Base-by-base conservation (phyloP, 140 eudicot species). In the Flaveria floridana region DNA sequence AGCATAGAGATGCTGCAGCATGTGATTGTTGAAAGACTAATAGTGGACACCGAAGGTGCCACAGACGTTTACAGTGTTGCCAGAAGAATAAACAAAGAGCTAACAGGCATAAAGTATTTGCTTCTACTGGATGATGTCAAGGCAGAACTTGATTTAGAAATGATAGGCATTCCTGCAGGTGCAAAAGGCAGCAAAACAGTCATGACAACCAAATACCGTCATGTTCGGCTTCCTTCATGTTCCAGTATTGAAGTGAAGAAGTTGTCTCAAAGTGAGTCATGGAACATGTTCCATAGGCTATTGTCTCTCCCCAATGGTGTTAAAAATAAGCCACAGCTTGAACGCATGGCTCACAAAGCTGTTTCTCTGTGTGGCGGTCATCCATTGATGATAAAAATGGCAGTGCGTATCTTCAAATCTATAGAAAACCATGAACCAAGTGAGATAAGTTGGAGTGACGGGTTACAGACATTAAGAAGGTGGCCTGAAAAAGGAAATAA, bases 61-160 rank as follows among this genome's bases (percentile, higher is more conserved):
- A 26, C 53, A 44, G 67, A 63, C 18, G 71, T 47, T 37, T 19
- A 47, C 6, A 41, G 55, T 15, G 51, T 74, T 10, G 80, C 78
- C 1, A 14, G 75, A 16, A 37, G 16, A 62, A 59, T 73, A 74
- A 66, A 21, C 28, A 52, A 48, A 6, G 63, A 50, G 13, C 72
- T 78, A 21, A 59, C 75, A 58, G 72, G 62, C 2, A 63, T 67
- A 41, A 83, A 70, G 77, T 82, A 18, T 42, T 62, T 83, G 78
- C 73, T 83, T 15, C 76, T 83, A 2, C 39, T 83, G n/a, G 84
- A 79, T 83, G 83, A 74, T 25, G 84, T 83, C 15, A 73, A 30
- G 14, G 25, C 48, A 10, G 74, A 62, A 9, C 44, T 70, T 19
- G 52, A 74, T 74, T 69, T 83, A 18, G 58, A 61, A 42, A 65